A percentile compares a stretch with the other conserved stretches of the same genome.
Evolutionary conservation across 2,329 filamentous ascomycete genomes (phyloP).

Genomic region (Stagonosporopsis rhizophila): DNA sequence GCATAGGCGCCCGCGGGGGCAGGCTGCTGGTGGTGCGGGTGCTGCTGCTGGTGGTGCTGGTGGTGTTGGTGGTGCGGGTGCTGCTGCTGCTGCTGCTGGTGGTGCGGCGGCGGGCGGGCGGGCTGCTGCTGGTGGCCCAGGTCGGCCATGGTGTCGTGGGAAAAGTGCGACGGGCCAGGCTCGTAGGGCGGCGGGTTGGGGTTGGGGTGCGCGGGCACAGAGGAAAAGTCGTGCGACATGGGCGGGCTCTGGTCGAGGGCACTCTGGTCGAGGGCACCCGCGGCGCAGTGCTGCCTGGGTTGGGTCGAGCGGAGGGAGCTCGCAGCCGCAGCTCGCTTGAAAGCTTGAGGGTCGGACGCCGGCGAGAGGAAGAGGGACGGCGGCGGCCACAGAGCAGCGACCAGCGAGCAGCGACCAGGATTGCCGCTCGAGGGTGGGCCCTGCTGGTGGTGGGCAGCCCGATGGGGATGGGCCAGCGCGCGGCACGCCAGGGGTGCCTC

Average conservation of each 20-base stretch:
- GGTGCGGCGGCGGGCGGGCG: slow-evolving; percentile 22
- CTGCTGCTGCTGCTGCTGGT: slow-evolving; percentile 20
- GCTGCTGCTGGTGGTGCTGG: slow-evolving; percentile 35
- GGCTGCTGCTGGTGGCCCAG: slow-evolving; percentile 39
- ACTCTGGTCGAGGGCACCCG: slow-evolving; percentile 29
- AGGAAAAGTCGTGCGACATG: slow-evolving; percentile 45
- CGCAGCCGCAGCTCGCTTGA: slow-evolving; percentile 30
- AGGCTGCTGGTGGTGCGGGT: slow-evolving; percentile 19
- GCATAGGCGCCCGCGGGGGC: slow-evolving; percentile 47
- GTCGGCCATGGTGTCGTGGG: slow-evolving; percentile 45
- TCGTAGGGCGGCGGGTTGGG: slow-evolving; percentile 39
- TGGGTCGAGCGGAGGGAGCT: slow-evolving; percentile 17
- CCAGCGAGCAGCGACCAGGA: too few species aligned
- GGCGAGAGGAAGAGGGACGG: slow-evolving; percentile 20
- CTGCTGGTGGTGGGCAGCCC: slow-evolving; percentile 3
- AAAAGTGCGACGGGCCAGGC: slow-evolving; percentile 44
- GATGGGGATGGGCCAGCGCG: slow-evolving; percentile 19
- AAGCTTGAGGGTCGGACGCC: slow-evolving; percentile 25
- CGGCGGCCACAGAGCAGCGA: too few species aligned
- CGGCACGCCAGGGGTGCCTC: slow-evolving; percentile 26
- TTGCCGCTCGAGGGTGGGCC: slow-evolving; percentile 28
- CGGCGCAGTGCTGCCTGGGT: slow-evolving; percentile 32
- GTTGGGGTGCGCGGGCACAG: slow-evolving; percentile 20
- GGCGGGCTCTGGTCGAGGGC: slow-evolving; percentile 37
- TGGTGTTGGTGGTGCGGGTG: slow-evolving; percentile 23